Conservation (phyloP, 306 rosid species). For the Prunus campanulata region DNA sequence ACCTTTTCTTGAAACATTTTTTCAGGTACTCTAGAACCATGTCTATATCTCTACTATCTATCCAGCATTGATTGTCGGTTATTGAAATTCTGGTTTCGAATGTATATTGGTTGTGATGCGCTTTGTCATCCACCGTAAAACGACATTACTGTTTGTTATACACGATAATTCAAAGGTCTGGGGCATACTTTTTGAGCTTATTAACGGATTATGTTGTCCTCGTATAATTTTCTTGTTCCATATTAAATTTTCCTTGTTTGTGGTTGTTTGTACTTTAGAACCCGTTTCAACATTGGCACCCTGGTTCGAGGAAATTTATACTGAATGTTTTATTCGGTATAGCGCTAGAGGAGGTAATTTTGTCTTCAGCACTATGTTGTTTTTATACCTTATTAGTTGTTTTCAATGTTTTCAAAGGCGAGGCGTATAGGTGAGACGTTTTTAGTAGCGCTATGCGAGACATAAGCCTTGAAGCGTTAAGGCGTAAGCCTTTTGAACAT, state of each 20-base stretch:
- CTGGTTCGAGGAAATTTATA: slow-evolving; percentile 68
- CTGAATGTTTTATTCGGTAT: background rate
- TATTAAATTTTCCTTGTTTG: slow-evolving; percentile 10
- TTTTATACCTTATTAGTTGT: background rate
- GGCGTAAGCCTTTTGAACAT: no score
- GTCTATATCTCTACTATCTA: slow-evolving; percentile 12
- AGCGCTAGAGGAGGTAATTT: slow-evolving; percentile 42
- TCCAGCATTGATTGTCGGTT: slow-evolving; percentile 15
- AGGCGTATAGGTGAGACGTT: no score
- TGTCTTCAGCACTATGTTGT: slow-evolving; percentile 4
- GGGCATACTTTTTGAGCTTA: background rate
- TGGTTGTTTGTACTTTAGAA: slow-evolving; percentile 42
- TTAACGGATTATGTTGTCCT: slow-evolving; percentile 3
- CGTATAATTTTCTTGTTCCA: background rate
- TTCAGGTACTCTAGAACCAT: slow-evolving; percentile 52
- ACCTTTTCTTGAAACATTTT: slow-evolving; percentile 85
- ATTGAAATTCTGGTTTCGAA: slow-evolving; percentile 12
- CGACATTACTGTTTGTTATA: slow-evolving; percentile 82
- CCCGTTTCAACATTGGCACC: slow-evolving; percentile 59
- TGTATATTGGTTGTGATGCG: slow-evolving; percentile 82
- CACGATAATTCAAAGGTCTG: slow-evolving; percentile 91
- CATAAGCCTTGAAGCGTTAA: no score
- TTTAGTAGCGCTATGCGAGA: no score
- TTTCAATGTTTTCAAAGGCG: background rate
- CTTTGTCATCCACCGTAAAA: slow-evolving; percentile 84